Conservation (phyloP, 2,329 filamentous ascomycete genomes). For the Ceratocystis huliohia region DNA sequence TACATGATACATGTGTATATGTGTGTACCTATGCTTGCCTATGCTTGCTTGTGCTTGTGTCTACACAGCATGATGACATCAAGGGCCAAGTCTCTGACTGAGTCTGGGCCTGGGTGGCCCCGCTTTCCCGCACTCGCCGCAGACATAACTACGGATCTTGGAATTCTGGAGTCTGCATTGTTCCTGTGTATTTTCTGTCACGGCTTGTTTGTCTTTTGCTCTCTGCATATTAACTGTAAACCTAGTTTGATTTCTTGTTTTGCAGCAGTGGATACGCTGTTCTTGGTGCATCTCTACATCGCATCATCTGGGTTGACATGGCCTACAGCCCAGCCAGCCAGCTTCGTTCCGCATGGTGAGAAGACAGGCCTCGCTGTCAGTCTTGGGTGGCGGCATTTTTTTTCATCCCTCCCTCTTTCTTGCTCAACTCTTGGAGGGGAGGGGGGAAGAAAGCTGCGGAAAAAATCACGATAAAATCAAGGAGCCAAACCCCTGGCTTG, state of each 20-base stretch:
- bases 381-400: neutral
- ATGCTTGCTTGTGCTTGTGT: too few relatives aligned
- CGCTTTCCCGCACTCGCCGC: neutral
- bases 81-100: neutral
- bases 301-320: neutral
- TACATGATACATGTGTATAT: too few relatives aligned
- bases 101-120: neutral
- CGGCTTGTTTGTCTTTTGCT: neutral
- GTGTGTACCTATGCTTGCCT: too few relatives aligned
- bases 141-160: too few relatives aligned
- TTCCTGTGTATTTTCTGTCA: neutral
- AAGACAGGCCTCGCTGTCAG: neutral
- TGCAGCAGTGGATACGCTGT: neutral
- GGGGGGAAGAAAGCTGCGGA: neutral
- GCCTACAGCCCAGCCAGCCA: neutral
- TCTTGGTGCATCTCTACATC: neutral
- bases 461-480: constrained; percentile 1
- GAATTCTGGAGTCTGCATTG: too few relatives aligned
- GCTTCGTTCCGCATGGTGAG: neutral
- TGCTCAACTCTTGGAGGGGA: neutral
- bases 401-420: neutral
- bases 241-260: too few relatives aligned
- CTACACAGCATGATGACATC: constrained; percentile 7
- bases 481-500: neutral
- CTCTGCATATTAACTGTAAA: neutral